A percentile compares a stretch with the other conserved stretches of the same genome.
Conservation (phyloP, 2,329 filamentous ascomycete genomes). For the Aureobasidium sp. region DNA sequence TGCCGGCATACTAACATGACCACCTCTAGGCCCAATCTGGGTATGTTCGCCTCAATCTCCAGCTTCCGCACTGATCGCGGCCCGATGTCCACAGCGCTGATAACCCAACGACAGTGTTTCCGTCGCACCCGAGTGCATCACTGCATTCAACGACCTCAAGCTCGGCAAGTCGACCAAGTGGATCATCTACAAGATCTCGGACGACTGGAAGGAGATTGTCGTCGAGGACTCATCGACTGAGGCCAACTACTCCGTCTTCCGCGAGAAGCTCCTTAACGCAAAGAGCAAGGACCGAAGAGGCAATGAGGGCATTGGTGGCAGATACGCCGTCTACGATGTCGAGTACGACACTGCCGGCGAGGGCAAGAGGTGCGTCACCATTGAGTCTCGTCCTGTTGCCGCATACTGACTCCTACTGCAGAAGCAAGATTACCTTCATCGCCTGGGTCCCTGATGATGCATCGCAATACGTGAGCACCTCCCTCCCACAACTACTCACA, state of each 20-base stretch:
- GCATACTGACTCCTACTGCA: conserved; percentile 7
- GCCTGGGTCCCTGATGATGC: conserved; percentile 78
- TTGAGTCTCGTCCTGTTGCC: background rate
- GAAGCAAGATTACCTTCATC: conserved; percentile 71
- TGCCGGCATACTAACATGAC: background rate
- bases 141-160: conserved; percentile 71
- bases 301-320: conserved; percentile 52
- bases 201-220: conserved; percentile 74
- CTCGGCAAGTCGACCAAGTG: conserved; percentile 69
- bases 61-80: conserved; percentile 8
- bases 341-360: conserved; percentile 68
- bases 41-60: conserved; percentile 25
- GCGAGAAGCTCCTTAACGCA: conserved; percentile 65
- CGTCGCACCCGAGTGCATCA: conserved; percentile 62
- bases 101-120: conserved; percentile 48
- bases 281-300: conserved; percentile 62
- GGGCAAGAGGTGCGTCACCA: conserved; percentile 45
- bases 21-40: conserved; percentile 33
- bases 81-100: conserved; percentile 2
- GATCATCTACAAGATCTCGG: conserved; percentile 81
- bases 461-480: conserved; percentile 57
- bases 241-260: conserved; percentile 63
- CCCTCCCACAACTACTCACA: background rate
- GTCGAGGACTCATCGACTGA: conserved; percentile 64
- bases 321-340: conserved; percentile 82